Percentiles rank a stretch among this genome's conserved stretches.
phyloP scores from a whole-genome alignment of 768 basidiomycete species.

The Lentinula detonsa region DNA sequence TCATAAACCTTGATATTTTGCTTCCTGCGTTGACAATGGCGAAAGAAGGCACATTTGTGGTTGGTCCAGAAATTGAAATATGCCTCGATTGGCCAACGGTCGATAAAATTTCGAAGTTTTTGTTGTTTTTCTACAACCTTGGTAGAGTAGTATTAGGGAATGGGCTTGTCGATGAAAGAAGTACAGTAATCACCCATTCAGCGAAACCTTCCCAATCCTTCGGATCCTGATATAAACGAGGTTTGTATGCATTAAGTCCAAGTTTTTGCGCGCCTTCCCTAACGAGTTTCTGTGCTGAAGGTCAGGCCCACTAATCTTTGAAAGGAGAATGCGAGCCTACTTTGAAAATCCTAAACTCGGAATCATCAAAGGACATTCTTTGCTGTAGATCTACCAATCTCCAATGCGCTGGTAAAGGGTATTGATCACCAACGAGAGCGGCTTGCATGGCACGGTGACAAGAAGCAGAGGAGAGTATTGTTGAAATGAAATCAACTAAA shows the following conservation, averaged over 20 bases:
- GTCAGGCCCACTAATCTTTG: too few relatives aligned
- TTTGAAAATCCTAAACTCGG: not conserved
- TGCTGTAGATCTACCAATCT: not conserved
- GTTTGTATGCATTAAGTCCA: not conserved
- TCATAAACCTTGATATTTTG: too few relatives aligned
- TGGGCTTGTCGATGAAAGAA: not conserved
- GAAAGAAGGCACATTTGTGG: too few relatives aligned
- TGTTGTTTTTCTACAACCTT: not conserved
- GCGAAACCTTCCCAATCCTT: not conserved
- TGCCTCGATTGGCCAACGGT: too few relatives aligned
- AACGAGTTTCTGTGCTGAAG: not conserved
- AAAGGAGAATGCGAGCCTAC: not conserved
- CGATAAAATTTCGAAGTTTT: too few relatives aligned
- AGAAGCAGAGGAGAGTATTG: not conserved
- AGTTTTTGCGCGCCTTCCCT: not conserved
- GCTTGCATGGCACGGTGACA: not conserved
- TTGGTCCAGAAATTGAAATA: too few relatives aligned
- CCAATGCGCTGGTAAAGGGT: not conserved
- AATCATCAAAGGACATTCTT: not conserved
- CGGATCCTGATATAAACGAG: not conserved
- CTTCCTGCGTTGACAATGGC: too few relatives aligned
- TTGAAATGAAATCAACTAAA: not conserved
- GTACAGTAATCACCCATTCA: not conserved
- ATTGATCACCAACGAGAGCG: not conserved
- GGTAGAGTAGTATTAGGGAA: not conserved